Percentiles rank a stretch among this genome's conserved stretches.
Evolutionary conservation across 1,139 yeast species (phyloP).

Genomic region (Kurtzmaniella natalensis): DNA sequence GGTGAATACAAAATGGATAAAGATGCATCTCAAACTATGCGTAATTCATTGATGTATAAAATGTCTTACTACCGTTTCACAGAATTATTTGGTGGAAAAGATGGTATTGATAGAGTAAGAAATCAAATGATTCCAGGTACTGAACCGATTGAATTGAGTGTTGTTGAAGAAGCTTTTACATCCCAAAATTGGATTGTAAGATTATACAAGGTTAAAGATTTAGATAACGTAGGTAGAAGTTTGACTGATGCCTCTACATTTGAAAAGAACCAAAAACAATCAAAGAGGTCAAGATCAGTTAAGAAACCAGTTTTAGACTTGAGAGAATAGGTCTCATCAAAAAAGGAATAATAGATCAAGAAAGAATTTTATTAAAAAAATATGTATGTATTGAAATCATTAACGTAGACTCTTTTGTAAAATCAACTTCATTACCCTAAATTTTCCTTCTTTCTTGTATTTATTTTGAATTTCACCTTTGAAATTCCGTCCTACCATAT

Average conservation of each 20-base stretch:
- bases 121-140: slow-evolving; percentile 64
- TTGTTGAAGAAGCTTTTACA: slow-evolving; percentile 91
- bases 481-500: no score
- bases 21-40: slow-evolving; percentile 80
- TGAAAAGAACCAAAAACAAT: slow-evolving; percentile 28
- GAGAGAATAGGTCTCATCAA: slow-evolving; percentile 28
- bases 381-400: no score
- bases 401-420: no score
- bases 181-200: slow-evolving; percentile 97
- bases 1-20: slow-evolving; percentile 90
- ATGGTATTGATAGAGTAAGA: slow-evolving; percentile 83
- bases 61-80: slow-evolving; percentile 87
- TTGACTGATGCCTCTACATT: slow-evolving; percentile 46
- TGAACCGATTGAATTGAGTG: slow-evolving; percentile 59
- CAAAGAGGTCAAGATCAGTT: slow-evolving; percentile 42
- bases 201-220: slow-evolving; percentile 86
- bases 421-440: no score
- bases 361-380: no score
- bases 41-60: slow-evolving; percentile 87
- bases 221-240: slow-evolving; percentile 83
- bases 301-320: slow-evolving; percentile 54
- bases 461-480: no score
- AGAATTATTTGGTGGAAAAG: slow-evolving; percentile 65
- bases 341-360: no score
- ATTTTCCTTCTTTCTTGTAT: no score